Conservation (phyloP, 2,329 filamentous ascomycete species). For the Colletotrichum kahawae region DNA sequence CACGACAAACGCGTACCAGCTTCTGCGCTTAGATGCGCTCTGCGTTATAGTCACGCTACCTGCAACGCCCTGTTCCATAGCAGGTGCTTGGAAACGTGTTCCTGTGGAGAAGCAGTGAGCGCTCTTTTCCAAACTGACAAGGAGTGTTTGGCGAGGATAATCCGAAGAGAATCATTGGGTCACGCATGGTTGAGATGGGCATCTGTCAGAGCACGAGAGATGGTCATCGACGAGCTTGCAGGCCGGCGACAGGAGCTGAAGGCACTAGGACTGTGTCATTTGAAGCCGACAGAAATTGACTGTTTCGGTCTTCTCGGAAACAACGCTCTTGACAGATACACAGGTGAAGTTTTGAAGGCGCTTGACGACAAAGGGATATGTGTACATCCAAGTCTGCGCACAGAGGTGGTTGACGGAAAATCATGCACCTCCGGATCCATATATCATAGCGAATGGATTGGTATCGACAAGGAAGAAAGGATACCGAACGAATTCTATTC, state of each 20-base stretch:
- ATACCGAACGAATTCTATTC: background rate
- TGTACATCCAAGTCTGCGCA: background rate
- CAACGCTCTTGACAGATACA: background rate
- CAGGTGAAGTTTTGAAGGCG: background rate
- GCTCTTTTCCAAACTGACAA: background rate
- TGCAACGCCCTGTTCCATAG: rapidly evolving
- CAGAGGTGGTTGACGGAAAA: too few relatives aligned
- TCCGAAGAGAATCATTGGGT: too few relatives aligned
- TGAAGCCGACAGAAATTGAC: background rate
- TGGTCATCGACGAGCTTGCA: background rate
- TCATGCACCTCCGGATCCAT: background rate
- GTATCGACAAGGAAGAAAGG: too few relatives aligned
- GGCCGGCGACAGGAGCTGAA: background rate
- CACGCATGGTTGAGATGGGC: too few relatives aligned
- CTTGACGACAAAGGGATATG: background rate
- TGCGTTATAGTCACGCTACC: rapidly evolving
- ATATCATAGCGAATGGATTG: rapidly evolving
- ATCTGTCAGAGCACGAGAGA: background rate
- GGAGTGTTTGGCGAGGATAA: background rate
- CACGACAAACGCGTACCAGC: background rate
- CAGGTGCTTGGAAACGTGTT: background rate
- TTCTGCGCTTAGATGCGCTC: background rate
- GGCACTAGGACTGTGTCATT: background rate
- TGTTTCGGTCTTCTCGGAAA: background rate
- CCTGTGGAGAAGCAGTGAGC: background rate